Base-by-base conservation (phyloP, 441 rosid genomes). In the Rhodomyrtus psidioides region DNA sequence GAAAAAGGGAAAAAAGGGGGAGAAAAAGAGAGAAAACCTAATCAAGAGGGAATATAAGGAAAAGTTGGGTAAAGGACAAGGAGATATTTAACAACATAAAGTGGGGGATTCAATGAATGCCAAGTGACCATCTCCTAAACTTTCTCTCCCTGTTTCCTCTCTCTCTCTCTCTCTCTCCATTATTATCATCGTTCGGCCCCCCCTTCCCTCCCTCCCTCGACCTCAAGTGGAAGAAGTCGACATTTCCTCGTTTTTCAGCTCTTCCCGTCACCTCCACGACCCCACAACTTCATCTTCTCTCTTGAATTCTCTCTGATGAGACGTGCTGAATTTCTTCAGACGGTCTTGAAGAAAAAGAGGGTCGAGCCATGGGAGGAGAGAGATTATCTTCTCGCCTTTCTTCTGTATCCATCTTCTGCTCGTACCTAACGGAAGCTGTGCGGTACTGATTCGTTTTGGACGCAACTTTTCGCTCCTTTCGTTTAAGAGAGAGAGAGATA, bases 171-270 rank as follows among this genome's bases (percentile, higher is more conserved):
- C 79, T 65, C 79, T 55, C 75, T 57, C 55, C 26, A 83, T 62
- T 87, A 82, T 82, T 85, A 81, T 53, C 74, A 24, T 55, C 88
- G 82, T 42, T 56, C 82, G 84, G 79, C n/a, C 79, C 49, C 79
- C 39, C 79, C 79, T 34, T 34, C 34, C 34, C 34, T 34, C 7
- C 46, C 8, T 49, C 21, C 79, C 79, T 70, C 49, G 79, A 10
- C 79, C 79, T 39, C 79, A 70, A 70, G 79, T 70, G 79, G 83
- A 84, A 85, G 87, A 89, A 89, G 86, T 82, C 30, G 91, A 91
- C 91, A 85, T 85, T 87, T 86, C 89, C 89, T 88, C 85, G 91
- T 91, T 88, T 87, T 81, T 83, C 90, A 75, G 90, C 91, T 86
- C 86, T 81, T 62, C 59, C 46, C 65, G 58, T 82, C 27, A 75